phyloP scores from a whole-genome alignment of 371 early-diverging fungal genomes.

The Zancudomyces culisetae region DNA sequence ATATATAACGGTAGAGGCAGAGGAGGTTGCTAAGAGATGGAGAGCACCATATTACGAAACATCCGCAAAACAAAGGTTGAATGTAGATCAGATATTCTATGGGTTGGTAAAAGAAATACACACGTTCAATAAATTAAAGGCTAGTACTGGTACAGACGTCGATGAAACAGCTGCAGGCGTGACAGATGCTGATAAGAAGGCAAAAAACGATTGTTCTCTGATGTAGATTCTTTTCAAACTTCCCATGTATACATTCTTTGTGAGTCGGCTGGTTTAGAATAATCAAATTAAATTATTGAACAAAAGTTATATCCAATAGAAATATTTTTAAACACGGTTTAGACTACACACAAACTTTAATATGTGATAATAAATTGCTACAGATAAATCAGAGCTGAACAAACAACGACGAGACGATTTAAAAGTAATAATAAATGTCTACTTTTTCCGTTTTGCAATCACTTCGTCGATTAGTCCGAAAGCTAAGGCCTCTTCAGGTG shows the following conservation, averaged over 20 bases:
- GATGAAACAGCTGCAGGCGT: too few relatives aligned
- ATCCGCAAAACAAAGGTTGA: constrained; percentile 68
- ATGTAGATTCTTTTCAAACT: too few relatives aligned
- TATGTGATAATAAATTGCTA: not conserved
- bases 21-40: constrained; percentile 55
- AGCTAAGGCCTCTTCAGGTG: constrained; percentile 68
- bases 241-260: too few relatives aligned
- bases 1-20: constrained; percentile 45
- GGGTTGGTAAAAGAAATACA: constrained; percentile 67
- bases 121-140: constrained; percentile 6
- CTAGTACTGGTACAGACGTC: too few relatives aligned
- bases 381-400: not conserved
- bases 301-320: too few relatives aligned
- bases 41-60: constrained; percentile 73
- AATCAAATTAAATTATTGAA: not conserved
- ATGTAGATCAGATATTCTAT: constrained; percentile 80
- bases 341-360: too few relatives aligned
- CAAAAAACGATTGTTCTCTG: not conserved
- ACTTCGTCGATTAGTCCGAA: constrained; percentile 87
- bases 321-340: too few relatives aligned
- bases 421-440: too few relatives aligned
- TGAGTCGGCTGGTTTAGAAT: too few relatives aligned
- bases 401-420: too few relatives aligned
- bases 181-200: not conserved
- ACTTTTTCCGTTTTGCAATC: constrained; percentile 33